These are phyloP conservation scores for Sclerotinia trifoliorum DNA, from an alignment of 2,329 filamentous ascomycete species.

Conservation along the genomic window DNA sequence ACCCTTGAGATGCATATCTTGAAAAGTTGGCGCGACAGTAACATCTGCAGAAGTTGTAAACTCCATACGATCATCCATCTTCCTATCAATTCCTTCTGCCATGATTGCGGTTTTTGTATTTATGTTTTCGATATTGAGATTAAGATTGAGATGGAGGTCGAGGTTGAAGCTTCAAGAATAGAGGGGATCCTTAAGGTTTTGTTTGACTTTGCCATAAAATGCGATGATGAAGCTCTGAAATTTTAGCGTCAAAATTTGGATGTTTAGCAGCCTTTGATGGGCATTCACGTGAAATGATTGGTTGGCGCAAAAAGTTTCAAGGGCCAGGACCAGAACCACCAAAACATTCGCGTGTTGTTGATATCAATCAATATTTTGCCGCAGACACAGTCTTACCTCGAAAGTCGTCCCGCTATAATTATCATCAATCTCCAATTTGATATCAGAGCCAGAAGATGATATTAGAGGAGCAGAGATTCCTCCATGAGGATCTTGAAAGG, in stretches of 20 bases:
- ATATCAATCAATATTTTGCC: not conserved
- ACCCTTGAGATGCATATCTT: slow-evolving; percentile 90
- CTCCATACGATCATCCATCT: slow-evolving; percentile 94
- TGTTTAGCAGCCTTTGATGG: slow-evolving; percentile 22
- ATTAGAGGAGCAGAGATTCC: slow-evolving; percentile 87
- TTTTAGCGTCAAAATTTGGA: slow-evolving; percentile 27
- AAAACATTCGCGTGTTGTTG: slow-evolving; percentile 2
- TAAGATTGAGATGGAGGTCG: slow-evolving; percentile 9
- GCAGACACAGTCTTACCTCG: not conserved
- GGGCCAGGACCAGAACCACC: slow-evolving; percentile 8
- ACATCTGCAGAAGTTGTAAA: slow-evolving; percentile 98
- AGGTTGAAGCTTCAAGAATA: slow-evolving; percentile 3
- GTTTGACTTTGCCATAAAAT: not conserved
- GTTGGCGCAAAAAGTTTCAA: slow-evolving; percentile 27
- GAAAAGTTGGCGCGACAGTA: slow-evolving; percentile 88
- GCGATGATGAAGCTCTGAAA: slow-evolving; percentile 22
- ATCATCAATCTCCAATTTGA: not conserved
- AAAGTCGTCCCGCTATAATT: not conserved
- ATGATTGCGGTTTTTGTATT: slow-evolving; percentile 50
- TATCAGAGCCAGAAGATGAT: slow-evolving; percentile 55
- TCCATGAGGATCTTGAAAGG: slow-evolving; percentile 95
- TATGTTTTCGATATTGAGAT: not conserved
- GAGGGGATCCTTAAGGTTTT: slow-evolving; percentile 3
- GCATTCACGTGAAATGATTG: slow-evolving; percentile 30
- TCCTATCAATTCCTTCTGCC: slow-evolving; percentile 89